Evolutionary conservation across 1,284 basidiomycete species (phyloP), one percentile per base, ranked within the genome.

Genomic region (Cryptococcus sp.): DNA sequence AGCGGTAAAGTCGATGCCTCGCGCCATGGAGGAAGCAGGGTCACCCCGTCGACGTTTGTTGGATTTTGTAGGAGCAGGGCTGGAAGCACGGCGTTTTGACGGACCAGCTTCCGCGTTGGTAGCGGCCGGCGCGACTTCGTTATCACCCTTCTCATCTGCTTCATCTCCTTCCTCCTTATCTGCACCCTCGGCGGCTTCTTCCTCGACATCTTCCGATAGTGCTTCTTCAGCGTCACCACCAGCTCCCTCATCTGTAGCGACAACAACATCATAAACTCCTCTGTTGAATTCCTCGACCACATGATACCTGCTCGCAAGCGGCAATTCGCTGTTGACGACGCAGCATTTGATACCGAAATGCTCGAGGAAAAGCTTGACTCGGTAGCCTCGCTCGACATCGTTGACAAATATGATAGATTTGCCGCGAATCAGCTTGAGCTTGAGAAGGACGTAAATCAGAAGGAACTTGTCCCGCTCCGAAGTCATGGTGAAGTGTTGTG

Each of bases 251-350:
- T 99, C 96, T 3, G 94, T 97, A 0, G 96, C 96, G 58, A 99
- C 96, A 61, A 99, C 94, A 74, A 98, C 98, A 73, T 99, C 93
- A 73, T 98, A 99, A 13, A 95, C 91, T 7, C 96, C 96, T 69
- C 93, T 92, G 80, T 99, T 98, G 76, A 99, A 99, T 79, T 98
- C 95, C 71, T 99, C 93, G 2, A 99, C 95, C 5, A 91, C 89
- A 73, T 99, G 96, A 73, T 95, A 98, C 86, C 93, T 84, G 23
- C 92, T 95, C 71, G 97, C 98, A 58, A 98, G 80, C 0, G 96
- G 96, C 48, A 99, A 80, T 78, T 99, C 96, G 17, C 92, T 92
- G 72, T 99, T 98, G 41, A 99, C 83, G 0, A 99, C 94, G 68
- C 94, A 98, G 64, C 89, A 89, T 76, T 93, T 93, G 75, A 99